Conservation (phyloP, 2,329 filamentous ascomycete genomes). For the Escovopsis sp. region DNA sequence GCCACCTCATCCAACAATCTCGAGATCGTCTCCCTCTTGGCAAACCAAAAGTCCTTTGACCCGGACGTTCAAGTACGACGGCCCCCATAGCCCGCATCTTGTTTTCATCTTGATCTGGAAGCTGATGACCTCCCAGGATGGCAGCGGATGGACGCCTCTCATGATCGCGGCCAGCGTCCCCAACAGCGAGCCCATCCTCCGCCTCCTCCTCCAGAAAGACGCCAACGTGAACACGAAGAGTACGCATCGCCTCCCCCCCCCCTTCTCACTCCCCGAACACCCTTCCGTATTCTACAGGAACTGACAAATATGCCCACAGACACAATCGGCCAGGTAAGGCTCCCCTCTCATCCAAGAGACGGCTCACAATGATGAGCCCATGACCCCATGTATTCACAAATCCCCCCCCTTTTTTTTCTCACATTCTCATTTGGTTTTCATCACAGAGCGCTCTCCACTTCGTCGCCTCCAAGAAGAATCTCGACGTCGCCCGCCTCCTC, state of each 20-base stretch:
- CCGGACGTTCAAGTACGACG: constrained; percentile 56
- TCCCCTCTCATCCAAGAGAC: not conserved
- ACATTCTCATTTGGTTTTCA: not conserved
- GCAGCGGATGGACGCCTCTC: constrained; percentile 66
- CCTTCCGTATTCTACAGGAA: not conserved
- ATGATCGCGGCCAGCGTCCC: constrained; percentile 71
- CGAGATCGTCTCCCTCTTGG: constrained; percentile 58
- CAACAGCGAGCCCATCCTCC: constrained; percentile 54
- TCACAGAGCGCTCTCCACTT: constrained; percentile 76
- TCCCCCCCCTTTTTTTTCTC: too few species aligned
- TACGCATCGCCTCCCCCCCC: constrained; percentile 15
- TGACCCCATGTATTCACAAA: not conserved
- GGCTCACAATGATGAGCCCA: not conserved
- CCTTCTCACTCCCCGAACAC: not conserved
- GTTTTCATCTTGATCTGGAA: not conserved
- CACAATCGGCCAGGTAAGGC: constrained; percentile 45
- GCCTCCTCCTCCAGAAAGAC: constrained; percentile 51
- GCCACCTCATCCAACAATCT: constrained; percentile 71
- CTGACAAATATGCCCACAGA: constrained; percentile 26
- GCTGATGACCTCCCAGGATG: constrained; percentile 36
- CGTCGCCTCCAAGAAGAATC: constrained; percentile 74
- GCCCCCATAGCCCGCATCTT: not conserved
- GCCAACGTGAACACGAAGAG: constrained; percentile 65
- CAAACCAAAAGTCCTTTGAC: constrained; percentile 61
- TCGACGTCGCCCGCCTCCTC: constrained; percentile 68